These are phyloP conservation scores for Metarhizium guizhouense DNA, from an alignment of 2,329 filamentous ascomycete species.

Conservation along the genomic window DNA sequence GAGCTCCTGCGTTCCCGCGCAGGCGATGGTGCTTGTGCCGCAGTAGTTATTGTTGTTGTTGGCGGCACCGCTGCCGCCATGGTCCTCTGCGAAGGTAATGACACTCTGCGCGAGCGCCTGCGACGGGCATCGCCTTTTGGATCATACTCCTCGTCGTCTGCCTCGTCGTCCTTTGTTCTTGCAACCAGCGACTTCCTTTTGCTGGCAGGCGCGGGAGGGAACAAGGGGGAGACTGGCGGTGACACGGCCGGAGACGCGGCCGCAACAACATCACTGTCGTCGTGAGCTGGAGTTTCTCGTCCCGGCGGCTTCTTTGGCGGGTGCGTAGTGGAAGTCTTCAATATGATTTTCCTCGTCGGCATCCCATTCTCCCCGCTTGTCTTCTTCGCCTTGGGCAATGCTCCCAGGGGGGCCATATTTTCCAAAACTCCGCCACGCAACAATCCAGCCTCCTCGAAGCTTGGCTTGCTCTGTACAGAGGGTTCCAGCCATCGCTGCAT, in stretches of 20 bases:
- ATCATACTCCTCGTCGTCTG: constrained; percentile 34
- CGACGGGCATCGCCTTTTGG: constrained; percentile 26
- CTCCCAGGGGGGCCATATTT: constrained; percentile 75
- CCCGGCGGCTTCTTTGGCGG: constrained; percentile 16
- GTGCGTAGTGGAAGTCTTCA: constrained; percentile 29
- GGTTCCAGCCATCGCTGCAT: constrained; percentile 53
- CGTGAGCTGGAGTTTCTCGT: constrained; percentile 7
- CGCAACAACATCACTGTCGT: constrained; percentile 17
- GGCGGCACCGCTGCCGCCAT: not conserved
- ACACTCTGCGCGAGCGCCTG: constrained; percentile 24
- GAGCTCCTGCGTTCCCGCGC: constrained; percentile 5
- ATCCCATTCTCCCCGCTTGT: constrained; percentile 18
- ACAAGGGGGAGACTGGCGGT: constrained; percentile 9
- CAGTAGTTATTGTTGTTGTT: not conserved
- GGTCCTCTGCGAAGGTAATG: constrained; percentile 18
- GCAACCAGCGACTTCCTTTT: constrained; percentile 13
- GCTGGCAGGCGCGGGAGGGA: constrained; percentile 13
- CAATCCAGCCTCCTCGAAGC: constrained; percentile 71
- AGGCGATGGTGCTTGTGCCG: not conserved
- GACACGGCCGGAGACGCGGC: constrained; percentile 1
- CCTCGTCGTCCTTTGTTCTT: constrained; percentile 21
- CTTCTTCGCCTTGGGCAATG: constrained; percentile 52
- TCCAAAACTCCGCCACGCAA: constrained; percentile 67
- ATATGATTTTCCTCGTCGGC: constrained; percentile 34
- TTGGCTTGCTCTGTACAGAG: constrained; percentile 51